phyloP scores from a whole-genome alignment of 2,329 filamentous ascomycete species.

The Exutisphaerella laricina region DNA sequence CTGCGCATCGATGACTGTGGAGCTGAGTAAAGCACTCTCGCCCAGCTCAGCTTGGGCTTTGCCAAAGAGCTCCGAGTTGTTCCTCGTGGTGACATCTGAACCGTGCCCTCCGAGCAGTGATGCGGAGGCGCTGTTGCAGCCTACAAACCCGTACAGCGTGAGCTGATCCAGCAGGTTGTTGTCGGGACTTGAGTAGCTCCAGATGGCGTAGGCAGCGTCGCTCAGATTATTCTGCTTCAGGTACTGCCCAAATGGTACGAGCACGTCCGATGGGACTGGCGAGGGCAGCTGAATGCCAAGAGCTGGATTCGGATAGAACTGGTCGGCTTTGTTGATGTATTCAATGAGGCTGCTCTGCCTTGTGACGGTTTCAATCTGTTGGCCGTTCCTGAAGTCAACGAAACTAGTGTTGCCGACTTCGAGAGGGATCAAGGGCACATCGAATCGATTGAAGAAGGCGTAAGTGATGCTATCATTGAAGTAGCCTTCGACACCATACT shows the following conservation, averaged over 20 bases:
- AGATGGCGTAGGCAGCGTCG: background rate
- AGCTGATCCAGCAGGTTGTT: background rate
- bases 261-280: background rate
- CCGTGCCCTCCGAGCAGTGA: too few species aligned
- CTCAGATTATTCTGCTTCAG: background rate
- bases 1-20: background rate
- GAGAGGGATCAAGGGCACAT: background rate
- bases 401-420: background rate
- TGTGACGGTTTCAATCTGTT: background rate
- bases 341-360: background rate
- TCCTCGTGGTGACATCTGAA: background rate
- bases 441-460: background rate
- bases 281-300: background rate
- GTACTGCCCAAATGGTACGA: background rate
- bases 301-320: background rate
- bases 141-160: background rate
- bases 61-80: background rate
- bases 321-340: background rate
- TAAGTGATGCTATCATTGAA: background rate
- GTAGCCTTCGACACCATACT: background rate
- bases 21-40: background rate
- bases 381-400: background rate
- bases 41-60: background rate
- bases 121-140: background rate
- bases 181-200: background rate